Conservation (phyloP, 768 basidiomycete genomes). For the Amanita brunnescens region DNA sequence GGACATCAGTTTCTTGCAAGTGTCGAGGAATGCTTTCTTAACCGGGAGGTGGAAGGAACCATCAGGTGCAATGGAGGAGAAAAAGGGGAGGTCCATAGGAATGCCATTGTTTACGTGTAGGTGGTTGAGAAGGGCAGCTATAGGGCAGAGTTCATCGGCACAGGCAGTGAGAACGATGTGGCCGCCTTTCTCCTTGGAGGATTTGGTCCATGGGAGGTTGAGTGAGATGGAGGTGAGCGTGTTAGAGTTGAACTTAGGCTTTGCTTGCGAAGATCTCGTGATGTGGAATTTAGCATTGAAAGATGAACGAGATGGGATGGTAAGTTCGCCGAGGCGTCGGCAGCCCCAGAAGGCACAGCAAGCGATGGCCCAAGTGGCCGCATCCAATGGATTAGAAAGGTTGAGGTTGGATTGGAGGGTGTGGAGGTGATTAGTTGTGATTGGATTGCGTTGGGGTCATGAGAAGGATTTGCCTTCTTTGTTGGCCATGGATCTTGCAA, state of each 20-base stretch:
- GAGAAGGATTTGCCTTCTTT: conserved; percentile 15
- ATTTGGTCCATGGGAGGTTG: conserved; percentile 26
- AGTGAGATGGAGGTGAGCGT: conserved; percentile 9
- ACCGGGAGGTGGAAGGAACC: conserved; percentile 4
- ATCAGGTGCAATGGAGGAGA: background rate
- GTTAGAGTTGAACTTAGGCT: background rate
- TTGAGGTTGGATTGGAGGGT: conserved; percentile 16
- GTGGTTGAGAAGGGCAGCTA: conserved; percentile 15
- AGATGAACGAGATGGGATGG: conserved; percentile 10
- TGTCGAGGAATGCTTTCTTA: conserved; percentile 9
- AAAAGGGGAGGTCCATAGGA: conserved; percentile 14
- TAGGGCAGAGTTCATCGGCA: conserved; percentile 12
- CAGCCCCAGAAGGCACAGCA: conserved; percentile 27
- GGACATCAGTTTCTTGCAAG: conserved; percentile 13
- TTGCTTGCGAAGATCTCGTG: background rate
- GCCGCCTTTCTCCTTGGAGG: conserved; percentile 13
- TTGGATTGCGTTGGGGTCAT: conserved; percentile 19
- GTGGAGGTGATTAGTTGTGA: conserved; percentile 25
- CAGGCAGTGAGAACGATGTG: conserved; percentile 10
- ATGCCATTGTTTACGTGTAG: conserved; percentile 13
- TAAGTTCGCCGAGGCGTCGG: conserved; percentile 20
- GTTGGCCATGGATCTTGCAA: conserved; percentile 10
- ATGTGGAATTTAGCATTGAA: conserved; percentile 11
- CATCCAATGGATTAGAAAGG: conserved; percentile 18
- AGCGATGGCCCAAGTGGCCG: conserved; percentile 28